These are phyloP conservation scores for Dipteronia sinensis DNA, from an alignment of 345 rosid species.

Conservation along the genomic window DNA sequence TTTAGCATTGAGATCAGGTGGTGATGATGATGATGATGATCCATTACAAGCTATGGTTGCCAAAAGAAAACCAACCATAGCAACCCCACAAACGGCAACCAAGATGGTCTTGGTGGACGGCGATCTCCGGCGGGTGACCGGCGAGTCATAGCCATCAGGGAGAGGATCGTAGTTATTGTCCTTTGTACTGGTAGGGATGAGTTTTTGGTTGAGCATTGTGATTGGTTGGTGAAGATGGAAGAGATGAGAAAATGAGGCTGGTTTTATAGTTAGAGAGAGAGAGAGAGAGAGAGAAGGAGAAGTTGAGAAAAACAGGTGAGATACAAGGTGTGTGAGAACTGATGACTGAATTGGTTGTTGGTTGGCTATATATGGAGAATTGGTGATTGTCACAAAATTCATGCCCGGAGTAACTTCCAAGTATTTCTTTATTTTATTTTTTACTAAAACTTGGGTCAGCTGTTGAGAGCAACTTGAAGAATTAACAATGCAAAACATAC, in stretches of 20 bases:
- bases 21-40: no score
- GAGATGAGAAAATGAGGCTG: background rate
- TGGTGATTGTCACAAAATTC: background rate
- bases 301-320: background rate
- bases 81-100: constrained; percentile 30
- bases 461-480: no score
- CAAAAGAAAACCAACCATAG: constrained; percentile 39
- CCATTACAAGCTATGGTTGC: constrained; percentile 21
- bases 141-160: constrained; percentile 13
- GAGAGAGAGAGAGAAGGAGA: background rate
- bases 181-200: background rate
- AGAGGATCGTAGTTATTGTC: constrained; percentile 17
- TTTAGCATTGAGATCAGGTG: background rate
- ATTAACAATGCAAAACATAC: background rate
- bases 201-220: constrained; percentile 26
- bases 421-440: no score
- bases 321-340: background rate
- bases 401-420: background rate
- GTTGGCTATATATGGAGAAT: background rate
- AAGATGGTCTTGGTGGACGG: constrained; percentile 24
- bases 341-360: background rate
- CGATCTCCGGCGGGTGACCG: constrained; percentile 18
- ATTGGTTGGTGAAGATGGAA: background rate
- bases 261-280: background rate
- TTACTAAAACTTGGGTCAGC: no score